Evolutionary conservation across 2,329 filamentous ascomycete species (phyloP).

Genomic region (Leptoxyphium fumago): DNA sequence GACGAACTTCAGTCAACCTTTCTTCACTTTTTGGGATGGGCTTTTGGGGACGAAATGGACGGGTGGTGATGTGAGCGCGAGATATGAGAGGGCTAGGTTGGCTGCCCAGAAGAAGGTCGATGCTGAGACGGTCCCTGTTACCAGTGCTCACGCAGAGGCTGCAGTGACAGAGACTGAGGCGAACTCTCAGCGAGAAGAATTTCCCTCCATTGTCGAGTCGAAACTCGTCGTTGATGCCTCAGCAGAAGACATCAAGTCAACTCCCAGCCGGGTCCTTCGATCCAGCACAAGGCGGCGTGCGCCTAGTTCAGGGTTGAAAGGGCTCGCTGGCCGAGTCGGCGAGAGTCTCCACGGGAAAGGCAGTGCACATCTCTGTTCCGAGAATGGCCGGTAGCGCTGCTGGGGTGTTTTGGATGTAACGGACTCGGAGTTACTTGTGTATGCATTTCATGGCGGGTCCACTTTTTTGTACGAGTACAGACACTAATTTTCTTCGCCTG

Average conservation of each 20-base stretch:
- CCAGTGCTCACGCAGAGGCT: slow-evolving; percentile 5
- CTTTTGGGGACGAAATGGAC: slow-evolving; percentile 71
- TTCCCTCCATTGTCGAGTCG: slow-evolving; percentile 11
- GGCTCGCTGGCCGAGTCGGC: slow-evolving; percentile 30
- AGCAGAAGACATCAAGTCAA: slow-evolving; percentile 23
- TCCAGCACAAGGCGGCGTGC: slow-evolving; percentile 27
- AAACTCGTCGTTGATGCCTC: slow-evolving; percentile 22
- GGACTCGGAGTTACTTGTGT: too few relatives aligned
- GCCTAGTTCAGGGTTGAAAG: slow-evolving; percentile 27
- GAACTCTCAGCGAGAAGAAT: slow-evolving; percentile 13
- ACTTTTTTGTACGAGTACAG: too few relatives aligned
- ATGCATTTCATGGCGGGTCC: too few relatives aligned
- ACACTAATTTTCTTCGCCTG: too few relatives aligned
- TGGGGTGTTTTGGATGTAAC: too few relatives aligned
- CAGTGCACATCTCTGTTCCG: slow-evolving; percentile 30
- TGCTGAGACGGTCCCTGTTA: slow-evolving; percentile 25
- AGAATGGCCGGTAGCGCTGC: slow-evolving; percentile 19
- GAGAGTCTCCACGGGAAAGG: slow-evolving; percentile 31
- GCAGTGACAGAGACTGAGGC: slow-evolving; percentile 8
- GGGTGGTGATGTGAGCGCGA: slow-evolving; percentile 46
- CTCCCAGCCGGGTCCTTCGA: slow-evolving; percentile 16
- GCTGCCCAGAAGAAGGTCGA: slow-evolving; percentile 44
- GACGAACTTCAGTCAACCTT: slow-evolving; percentile 68
- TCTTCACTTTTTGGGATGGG: slow-evolving; percentile 91
- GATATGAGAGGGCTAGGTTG: slow-evolving; percentile 42